A percentile compares a stretch with the other conserved stretches of the same genome.
phyloP scores from a whole-genome alignment of 495 filamentous ascomycete genomes.

The Parmelia sp. region DNA sequence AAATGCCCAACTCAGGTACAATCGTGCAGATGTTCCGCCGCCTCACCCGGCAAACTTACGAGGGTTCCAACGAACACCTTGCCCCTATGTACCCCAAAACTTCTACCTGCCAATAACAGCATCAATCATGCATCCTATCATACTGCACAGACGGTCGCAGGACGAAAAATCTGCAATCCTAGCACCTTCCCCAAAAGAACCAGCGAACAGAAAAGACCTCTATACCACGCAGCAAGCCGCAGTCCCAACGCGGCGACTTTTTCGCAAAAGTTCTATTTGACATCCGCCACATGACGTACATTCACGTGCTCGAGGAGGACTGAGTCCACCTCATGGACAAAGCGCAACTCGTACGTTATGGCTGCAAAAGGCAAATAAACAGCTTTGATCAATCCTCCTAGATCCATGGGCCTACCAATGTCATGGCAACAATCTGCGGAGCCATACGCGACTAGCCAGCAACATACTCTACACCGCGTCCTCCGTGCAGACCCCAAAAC shows the following conservation, averaged over 20 bases:
- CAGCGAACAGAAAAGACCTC: not conserved
- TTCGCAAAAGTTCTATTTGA: not conserved
- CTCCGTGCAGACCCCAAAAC: no score
- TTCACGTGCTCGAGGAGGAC: not conserved
- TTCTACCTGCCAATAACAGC: not conserved
- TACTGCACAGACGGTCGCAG: not conserved
- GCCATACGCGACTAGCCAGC: no score
- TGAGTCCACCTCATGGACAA: not conserved
- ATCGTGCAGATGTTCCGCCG: not conserved
- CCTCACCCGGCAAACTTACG: not conserved
- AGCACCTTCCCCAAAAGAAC: not conserved
- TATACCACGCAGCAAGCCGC: not conserved
- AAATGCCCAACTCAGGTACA: not conserved
- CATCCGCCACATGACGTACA: not conserved
- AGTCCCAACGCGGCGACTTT: not conserved
- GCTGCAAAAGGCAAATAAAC: not conserved
- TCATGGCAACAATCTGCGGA: no score
- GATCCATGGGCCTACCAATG: no score
- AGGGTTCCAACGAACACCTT: not conserved
- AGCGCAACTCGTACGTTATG: not conserved
- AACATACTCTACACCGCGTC: no score
- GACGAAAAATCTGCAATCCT: not conserved
- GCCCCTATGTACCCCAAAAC: not conserved
- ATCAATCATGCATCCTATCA: not conserved
- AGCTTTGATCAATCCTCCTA: not conserved